Conservation (phyloP, 2,329 filamentous ascomycete genomes). For the Pestalotiopsis sp. region DNA sequence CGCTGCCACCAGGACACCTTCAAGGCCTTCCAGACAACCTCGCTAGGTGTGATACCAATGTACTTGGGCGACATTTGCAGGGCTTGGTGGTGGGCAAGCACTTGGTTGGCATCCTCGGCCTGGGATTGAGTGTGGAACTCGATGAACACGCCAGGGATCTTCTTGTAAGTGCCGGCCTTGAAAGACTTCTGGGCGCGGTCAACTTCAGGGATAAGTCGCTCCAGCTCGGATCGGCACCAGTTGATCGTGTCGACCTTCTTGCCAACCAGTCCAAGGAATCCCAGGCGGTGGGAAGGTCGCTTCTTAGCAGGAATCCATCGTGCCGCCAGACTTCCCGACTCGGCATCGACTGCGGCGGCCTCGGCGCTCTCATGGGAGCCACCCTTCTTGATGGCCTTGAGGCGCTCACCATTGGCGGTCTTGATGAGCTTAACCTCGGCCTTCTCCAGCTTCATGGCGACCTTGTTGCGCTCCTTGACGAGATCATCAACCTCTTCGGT, state of each 20-base stretch:
- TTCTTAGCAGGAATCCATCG: slow-evolving; percentile 75
- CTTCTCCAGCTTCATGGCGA: slow-evolving; percentile 79
- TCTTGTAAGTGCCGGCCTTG: slow-evolving; percentile 63
- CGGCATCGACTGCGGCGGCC: slow-evolving; percentile 56
- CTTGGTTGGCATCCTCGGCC: slow-evolving; percentile 86
- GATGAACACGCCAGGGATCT: slow-evolving; percentile 81
- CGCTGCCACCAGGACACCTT: slow-evolving; percentile 86
- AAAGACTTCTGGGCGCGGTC: slow-evolving; percentile 70
- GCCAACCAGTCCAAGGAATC: slow-evolving; percentile 70
- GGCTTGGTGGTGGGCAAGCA: slow-evolving; percentile 82
- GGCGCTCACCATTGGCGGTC: slow-evolving; percentile 71
- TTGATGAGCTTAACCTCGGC: slow-evolving; percentile 87
- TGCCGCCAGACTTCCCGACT: slow-evolving; percentile 71
- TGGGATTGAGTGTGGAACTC: slow-evolving; percentile 83
- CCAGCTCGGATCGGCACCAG: slow-evolving; percentile 80
- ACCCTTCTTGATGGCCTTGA: slow-evolving; percentile 69
- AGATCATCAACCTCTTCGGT: slow-evolving; percentile 77
- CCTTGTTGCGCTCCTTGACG: slow-evolving; percentile 79
- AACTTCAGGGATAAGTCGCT: slow-evolving; percentile 73
- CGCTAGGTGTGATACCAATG: slow-evolving; percentile 78
- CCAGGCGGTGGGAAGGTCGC: slow-evolving; percentile 75
- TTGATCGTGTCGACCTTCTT: slow-evolving; percentile 95
- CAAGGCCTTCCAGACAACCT: slow-evolving; percentile 88
- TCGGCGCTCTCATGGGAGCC: slow-evolving; percentile 45
- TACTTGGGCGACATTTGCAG: slow-evolving; percentile 86